phyloP scores from a whole-genome alignment of 805 yeast genomes.

The Teunomyces tritomae region DNA sequence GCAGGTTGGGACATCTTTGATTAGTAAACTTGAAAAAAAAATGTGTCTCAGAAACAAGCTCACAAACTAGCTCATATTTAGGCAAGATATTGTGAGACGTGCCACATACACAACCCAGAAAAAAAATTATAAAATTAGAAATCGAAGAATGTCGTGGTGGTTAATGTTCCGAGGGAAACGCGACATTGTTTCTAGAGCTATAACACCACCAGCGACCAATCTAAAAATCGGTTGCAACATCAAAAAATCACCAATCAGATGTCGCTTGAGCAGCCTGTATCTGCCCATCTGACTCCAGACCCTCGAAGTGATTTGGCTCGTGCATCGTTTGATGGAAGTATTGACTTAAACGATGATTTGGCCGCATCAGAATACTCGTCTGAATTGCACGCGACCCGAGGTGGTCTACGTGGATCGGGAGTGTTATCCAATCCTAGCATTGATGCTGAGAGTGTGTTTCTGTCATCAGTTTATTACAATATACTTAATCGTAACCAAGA shows the following conservation, averaged over 20 bases:
- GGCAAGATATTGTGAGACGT: no score
- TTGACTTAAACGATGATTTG: constrained; percentile 34
- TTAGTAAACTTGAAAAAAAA: background rate
- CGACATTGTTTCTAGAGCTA: background rate
- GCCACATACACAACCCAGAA: background rate
- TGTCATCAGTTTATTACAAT: constrained; percentile 26
- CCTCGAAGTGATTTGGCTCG: constrained; percentile 7
- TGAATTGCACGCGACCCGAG: constrained; percentile 12
- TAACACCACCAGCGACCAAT: background rate
- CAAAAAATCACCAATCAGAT: background rate
- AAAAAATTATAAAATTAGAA: background rate
- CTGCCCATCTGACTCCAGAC: background rate
- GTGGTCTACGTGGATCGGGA: constrained; percentile 9
- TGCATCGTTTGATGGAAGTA: constrained; percentile 20
- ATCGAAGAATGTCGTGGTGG: background rate
- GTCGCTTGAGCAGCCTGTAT: background rate
- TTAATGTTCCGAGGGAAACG: background rate
- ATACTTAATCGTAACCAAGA: constrained; percentile 18
- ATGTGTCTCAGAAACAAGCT: no score
- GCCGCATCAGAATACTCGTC: constrained; percentile 25
- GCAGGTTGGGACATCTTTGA: constrained; percentile 2
- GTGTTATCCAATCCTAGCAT: constrained; percentile 24
- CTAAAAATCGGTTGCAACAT: background rate
- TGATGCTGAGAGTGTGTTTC: constrained; percentile 30
- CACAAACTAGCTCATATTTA: no score